phyloP scores from a whole-genome alignment of 1,139 yeast genomes.

The Suhomyces bolitotheri region DNA sequence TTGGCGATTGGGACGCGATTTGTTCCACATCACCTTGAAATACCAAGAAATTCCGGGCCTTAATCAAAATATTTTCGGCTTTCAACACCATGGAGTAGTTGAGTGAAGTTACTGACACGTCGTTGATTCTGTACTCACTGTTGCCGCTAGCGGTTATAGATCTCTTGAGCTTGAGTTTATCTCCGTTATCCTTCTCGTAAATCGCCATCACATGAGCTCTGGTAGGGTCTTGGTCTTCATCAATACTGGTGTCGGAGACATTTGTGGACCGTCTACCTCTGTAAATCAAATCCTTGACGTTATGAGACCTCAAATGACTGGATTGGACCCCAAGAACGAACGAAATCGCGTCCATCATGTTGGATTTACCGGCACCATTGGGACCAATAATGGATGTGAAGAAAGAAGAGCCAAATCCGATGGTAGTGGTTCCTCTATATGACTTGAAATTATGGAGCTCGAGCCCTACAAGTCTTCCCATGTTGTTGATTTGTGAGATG shows the following conservation, averaged over 20 bases:
- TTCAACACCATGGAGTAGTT: slow-evolving; percentile 70
- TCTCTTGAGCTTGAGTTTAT: slow-evolving; percentile 53
- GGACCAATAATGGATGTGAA: slow-evolving; percentile 96
- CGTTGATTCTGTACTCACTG: slow-evolving; percentile 72
- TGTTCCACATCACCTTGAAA: slow-evolving; percentile 97
- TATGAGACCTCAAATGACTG: slow-evolving; percentile 71
- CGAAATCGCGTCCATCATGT: slow-evolving; percentile 97
- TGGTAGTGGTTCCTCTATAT: slow-evolving; percentile 69
- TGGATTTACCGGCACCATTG: slow-evolving; percentile 96
- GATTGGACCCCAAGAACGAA: slow-evolving; percentile 89
- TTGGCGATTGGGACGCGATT: slow-evolving; percentile 84
- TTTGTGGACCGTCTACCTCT: slow-evolving; percentile 53
- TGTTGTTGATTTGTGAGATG: slow-evolving; percentile 20
- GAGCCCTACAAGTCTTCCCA: slow-evolving; percentile 78
- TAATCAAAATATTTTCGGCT: slow-evolving; percentile 80
- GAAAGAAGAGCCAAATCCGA: slow-evolving; percentile 80
- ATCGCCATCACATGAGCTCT: slow-evolving; percentile 81
- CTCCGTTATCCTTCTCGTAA: slow-evolving; percentile 65
- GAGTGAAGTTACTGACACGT: slow-evolving; percentile 57
- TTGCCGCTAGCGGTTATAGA: slow-evolving; percentile 55
- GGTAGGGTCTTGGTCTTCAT: slow-evolving; percentile 44
- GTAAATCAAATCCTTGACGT: slow-evolving; percentile 74
- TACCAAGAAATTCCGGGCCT: slow-evolving; percentile 88
- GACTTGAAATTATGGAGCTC: slow-evolving; percentile 89
- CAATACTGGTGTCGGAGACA: slow-evolving; percentile 19